phyloP scores from a whole-genome alignment of 164 flowering plant species.

The Macadamia integrifolia region DNA sequence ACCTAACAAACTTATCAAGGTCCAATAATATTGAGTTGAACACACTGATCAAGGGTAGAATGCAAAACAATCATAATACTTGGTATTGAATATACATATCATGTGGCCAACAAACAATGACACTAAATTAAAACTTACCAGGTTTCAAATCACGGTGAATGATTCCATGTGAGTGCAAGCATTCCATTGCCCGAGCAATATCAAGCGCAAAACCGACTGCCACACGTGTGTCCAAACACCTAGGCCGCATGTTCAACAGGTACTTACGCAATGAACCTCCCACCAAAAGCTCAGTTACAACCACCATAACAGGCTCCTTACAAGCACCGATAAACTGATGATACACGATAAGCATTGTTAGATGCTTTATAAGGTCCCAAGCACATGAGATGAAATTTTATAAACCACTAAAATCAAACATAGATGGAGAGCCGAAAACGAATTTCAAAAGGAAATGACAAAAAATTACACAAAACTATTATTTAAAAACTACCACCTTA shows the following conservation, averaged over 20 bases:
- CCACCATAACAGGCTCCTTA: conserved; percentile 29
- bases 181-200: conserved; percentile 38
- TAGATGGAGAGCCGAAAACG: no score
- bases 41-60: not conserved
- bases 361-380: not conserved
- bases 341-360: conserved; percentile 9
- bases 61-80: not conserved
- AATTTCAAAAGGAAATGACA: no score
- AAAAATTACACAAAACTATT: not conserved
- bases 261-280: conserved; percentile 31
- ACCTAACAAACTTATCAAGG: not conserved
- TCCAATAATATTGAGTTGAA: not conserved
- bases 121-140: conserved; percentile 11
- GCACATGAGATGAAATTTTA: not conserved
- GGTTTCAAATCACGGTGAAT: conserved; percentile 36
- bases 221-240: conserved; percentile 19
- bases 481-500: conserved; percentile 44
- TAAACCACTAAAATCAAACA: no score
- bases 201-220: conserved; percentile 37
- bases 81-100: not conserved
- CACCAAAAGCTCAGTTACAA: conserved; percentile 31
- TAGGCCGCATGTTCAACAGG: conserved; percentile 25
- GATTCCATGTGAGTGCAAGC: conserved; percentile 32
- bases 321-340: conserved; percentile 28
- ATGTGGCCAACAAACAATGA: not conserved